phyloP scores from a whole-genome alignment of 495 filamentous ascomycete species.

The Halenospora varia region DNA sequence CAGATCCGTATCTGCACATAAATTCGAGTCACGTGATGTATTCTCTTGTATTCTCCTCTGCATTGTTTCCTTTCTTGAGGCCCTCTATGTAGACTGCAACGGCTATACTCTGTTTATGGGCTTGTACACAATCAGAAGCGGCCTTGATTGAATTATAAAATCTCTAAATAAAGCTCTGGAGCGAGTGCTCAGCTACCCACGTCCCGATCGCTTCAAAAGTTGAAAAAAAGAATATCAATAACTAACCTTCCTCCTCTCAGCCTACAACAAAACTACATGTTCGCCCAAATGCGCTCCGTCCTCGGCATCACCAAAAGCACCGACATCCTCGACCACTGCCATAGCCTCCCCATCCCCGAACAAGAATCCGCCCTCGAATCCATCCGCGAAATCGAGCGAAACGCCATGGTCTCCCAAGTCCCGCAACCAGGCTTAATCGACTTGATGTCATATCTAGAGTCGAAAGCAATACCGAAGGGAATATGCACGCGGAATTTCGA shows the following conservation, averaged over 20 bases:
- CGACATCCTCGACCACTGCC: slow-evolving; percentile 89
- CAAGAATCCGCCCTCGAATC: slow-evolving; percentile 62
- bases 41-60: no score
- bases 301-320: slow-evolving; percentile 59
- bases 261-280: slow-evolving; percentile 94
- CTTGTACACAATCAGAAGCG: no score
- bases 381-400: slow-evolving; percentile 74
- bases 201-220: no score
- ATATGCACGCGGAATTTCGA: slow-evolving; percentile 97
- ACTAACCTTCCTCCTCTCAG: slow-evolving; percentile 33
- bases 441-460: slow-evolving; percentile 79
- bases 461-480: slow-evolving; percentile 60
- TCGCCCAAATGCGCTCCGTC: slow-evolving; percentile 70
- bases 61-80: no score
- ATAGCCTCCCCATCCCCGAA: slow-evolving; percentile 38
- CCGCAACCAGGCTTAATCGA: slow-evolving; percentile 71
- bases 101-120: no score
- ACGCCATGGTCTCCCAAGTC: slow-evolving; percentile 70
- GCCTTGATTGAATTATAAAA: no score
- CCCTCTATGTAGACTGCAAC: no score
- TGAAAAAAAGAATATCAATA: background rate
- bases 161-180: no score
- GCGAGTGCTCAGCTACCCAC: no score
- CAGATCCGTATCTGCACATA: no score
- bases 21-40: no score